These are phyloP conservation scores for Cyclocybe cylindracea DNA, from an alignment of 768 basidiomycete genomes.

Conservation along the genomic window DNA sequence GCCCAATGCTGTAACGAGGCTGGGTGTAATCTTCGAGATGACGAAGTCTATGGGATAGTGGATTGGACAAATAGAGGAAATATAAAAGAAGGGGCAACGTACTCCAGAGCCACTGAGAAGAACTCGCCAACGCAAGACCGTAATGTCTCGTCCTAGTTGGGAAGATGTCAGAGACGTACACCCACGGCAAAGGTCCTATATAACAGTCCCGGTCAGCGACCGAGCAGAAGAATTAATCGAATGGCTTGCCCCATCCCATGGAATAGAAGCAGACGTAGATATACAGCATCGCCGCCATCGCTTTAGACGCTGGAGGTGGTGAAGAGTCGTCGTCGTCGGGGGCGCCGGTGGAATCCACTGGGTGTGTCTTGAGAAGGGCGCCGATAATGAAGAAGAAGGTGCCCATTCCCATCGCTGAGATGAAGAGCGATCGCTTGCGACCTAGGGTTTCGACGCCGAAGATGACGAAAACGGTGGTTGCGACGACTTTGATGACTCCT, in stretches of 20 bases:
- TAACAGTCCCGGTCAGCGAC: constrained; percentile 27
- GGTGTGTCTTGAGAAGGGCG: constrained; percentile 79
- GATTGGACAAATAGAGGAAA: background rate
- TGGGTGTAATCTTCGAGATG: no score
- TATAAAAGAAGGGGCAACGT: constrained; percentile 20
- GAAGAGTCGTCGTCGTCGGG: constrained; percentile 23
- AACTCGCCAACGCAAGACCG: constrained; percentile 73
- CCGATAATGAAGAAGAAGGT: constrained; percentile 81
- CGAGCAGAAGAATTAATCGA: background rate
- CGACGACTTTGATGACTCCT: constrained; percentile 57
- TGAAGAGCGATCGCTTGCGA: constrained; percentile 68
- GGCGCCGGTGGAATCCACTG: constrained; percentile 39
- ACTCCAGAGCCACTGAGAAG: constrained; percentile 86
- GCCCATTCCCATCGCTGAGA: constrained; percentile 80
- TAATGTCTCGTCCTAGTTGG: constrained; percentile 82
- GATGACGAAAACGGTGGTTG: constrained; percentile 67
- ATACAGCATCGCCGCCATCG: constrained; percentile 86
- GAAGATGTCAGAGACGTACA: constrained; percentile 85
- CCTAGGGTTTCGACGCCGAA: constrained; percentile 69
- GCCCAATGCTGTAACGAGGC: no score
- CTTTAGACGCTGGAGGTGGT: constrained; percentile 63
- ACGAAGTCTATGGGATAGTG: constrained; percentile 7
- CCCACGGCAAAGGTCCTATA: constrained; percentile 46
- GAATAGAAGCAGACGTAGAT: constrained; percentile 88
- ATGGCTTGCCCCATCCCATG: constrained; percentile 72